A percentile compares a stretch with the other conserved stretches of the same genome.
Evolutionary conservation across 2,329 filamentous ascomycete species (phyloP).

Genomic region (Claviceps digitariae): DNA sequence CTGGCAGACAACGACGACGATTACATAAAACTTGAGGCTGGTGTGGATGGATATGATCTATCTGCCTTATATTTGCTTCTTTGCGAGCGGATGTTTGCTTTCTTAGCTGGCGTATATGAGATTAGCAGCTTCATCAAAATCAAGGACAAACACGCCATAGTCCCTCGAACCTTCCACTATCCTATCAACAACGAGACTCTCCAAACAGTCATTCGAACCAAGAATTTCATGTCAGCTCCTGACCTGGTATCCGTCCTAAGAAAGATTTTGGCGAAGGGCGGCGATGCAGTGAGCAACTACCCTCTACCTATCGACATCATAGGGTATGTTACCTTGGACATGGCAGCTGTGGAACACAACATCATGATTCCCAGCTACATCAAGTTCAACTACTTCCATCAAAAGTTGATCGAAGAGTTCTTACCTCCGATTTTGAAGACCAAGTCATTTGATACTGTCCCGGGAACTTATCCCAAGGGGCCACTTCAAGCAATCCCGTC

Average conservation of each 20-base stretch:
- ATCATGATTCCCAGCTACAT: slow-evolving; percentile 18
- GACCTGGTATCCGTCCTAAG: slow-evolving; percentile 14
- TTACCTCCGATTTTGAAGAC: slow-evolving; percentile 10
- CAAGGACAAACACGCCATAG: slow-evolving; percentile 11
- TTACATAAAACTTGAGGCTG: slow-evolving; percentile 6
- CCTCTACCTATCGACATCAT: slow-evolving; percentile 13
- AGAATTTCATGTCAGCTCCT: slow-evolving; percentile 15
- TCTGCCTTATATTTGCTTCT: slow-evolving; percentile 11
- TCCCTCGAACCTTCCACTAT: slow-evolving; percentile 13
- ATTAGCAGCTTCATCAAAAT: slow-evolving; percentile 15
- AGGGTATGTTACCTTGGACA: slow-evolving; percentile 15
- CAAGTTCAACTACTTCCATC: slow-evolving; percentile 12
- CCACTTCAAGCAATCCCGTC: slow-evolving; percentile 4
- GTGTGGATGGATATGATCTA: slow-evolving; percentile 10
- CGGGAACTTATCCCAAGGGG: slow-evolving; percentile 15
- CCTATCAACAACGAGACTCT: slow-evolving; percentile 6
- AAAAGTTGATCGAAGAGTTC: slow-evolving; percentile 12
- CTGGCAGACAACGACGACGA: slow-evolving; percentile 12
- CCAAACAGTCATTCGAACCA: slow-evolving; percentile 10
- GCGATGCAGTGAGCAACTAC: not conserved
- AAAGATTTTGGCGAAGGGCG: slow-evolving; percentile 10
- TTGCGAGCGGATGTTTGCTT: slow-evolving; percentile 9
- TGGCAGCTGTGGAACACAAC: slow-evolving; percentile 15
- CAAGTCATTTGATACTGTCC: slow-evolving; percentile 9
- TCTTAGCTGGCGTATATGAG: slow-evolving; percentile 15